These are phyloP conservation scores for Gastrodia elata DNA, from an alignment of 106 monocot species.

Conservation along the genomic window DNA sequence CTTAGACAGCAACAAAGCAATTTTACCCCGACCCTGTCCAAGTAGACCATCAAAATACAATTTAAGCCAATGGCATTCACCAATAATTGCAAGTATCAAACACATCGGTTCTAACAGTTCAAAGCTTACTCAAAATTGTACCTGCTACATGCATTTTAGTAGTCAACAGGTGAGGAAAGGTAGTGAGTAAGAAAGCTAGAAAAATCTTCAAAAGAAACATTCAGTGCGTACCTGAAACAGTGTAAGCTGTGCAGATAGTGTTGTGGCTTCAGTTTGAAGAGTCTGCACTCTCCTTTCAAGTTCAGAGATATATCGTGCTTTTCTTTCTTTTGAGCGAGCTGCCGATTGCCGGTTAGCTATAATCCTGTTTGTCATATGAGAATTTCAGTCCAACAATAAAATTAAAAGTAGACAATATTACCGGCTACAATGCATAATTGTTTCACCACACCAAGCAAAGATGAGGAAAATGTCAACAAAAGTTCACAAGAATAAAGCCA, in stretches of 20 bases:
- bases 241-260: slow-evolving; percentile 56
- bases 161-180: background rate
- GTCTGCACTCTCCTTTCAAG: slow-evolving; percentile 56
- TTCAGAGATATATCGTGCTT: slow-evolving; percentile 61
- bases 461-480: background rate
- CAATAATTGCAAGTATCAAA: background rate
- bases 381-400: background rate
- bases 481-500: background rate
- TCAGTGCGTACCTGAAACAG: slow-evolving; percentile 32
- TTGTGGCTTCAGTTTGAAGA: slow-evolving; percentile 66
- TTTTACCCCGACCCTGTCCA: too few species aligned
- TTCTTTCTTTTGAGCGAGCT: slow-evolving; percentile 63
- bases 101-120: background rate
- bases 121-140: background rate
- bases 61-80: background rate
- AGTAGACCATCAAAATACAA: too few species aligned
- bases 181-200: background rate
- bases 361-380: slow-evolving; percentile 28
- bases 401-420: background rate
- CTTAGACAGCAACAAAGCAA: too few species aligned
- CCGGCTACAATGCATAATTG: background rate
- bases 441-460: background rate
- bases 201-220: slow-evolving; percentile 4
- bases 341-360: slow-evolving; percentile 63
- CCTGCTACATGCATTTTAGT: background rate